phyloP scores from a whole-genome alignment of 805 yeast species.

The Schwanniomyces vanrijiae region DNA sequence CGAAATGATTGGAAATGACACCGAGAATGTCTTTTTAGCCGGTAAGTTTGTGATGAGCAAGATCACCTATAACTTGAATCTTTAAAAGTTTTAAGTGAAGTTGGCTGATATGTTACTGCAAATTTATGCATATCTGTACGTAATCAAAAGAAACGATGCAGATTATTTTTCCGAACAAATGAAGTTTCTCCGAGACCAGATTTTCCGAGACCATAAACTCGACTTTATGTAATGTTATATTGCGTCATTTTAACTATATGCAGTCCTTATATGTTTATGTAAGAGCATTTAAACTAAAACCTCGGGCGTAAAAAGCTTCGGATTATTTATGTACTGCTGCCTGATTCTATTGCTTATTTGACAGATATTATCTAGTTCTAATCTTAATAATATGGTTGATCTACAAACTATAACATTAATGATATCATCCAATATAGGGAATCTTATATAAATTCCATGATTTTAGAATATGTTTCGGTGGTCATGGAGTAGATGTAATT shows the following conservation, averaged over 20 bases:
- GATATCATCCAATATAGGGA: too few species aligned
- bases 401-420: too few species aligned
- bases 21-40: slow-evolving; percentile 11
- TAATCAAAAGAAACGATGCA: not conserved
- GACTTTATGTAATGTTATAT: not conserved
- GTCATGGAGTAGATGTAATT: too few species aligned
- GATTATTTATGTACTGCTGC: not conserved
- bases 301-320: not conserved
- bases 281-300: too few species aligned
- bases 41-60: not conserved
- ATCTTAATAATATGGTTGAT: not conserved
- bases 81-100: not conserved
- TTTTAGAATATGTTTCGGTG: too few species aligned
- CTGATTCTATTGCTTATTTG: not conserved
- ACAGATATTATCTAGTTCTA: too few species aligned
- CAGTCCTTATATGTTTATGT: not conserved
- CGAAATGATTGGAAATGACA: slow-evolving; percentile 21
- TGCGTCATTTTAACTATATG: not conserved
- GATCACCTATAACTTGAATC: not conserved
- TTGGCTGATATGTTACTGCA: too few species aligned
- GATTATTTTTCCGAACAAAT: not conserved
- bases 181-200: not conserved
- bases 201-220: not conserved
- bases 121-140: too few species aligned
- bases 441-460: too few species aligned